Percentiles rank a stretch among this genome's conserved stretches.
Conservation (phyloP, 306 rosid species). For the Cucurbita argyrosperma region DNA sequence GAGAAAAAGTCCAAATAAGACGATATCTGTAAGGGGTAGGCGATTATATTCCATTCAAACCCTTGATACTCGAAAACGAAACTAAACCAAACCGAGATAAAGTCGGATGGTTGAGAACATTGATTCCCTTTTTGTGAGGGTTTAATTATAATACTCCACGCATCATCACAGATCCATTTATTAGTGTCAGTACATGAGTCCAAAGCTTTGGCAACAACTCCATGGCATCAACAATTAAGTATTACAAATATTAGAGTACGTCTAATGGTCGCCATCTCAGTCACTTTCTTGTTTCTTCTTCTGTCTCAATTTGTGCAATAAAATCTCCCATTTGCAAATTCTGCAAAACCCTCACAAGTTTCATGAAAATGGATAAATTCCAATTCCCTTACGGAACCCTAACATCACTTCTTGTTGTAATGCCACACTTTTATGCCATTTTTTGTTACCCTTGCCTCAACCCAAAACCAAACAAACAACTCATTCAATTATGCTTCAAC, state of each 20-base stretch:
- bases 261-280: constrained; percentile 33
- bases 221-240: constrained; percentile 46
- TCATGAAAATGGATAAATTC: not conserved
- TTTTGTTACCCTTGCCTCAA: no score
- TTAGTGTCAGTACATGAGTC: constrained; percentile 37
- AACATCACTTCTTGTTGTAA: not conserved
- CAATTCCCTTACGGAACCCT: constrained; percentile 22
- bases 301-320: constrained; percentile 16
- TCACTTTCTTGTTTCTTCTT: constrained; percentile 36
- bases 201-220: constrained; percentile 77
- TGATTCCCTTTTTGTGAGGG: constrained; percentile 74
- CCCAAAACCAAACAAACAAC: not conserved
- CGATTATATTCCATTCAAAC: no score
- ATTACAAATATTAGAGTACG: constrained; percentile 17
- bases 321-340: constrained; percentile 1
- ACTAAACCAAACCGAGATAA: constrained; percentile 16
- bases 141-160: constrained; percentile 32
- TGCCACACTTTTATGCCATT: no score
- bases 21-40: no score
- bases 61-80: no score
- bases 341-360: constrained; percentile 4
- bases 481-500: not conserved
- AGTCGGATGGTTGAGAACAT: constrained; percentile 88
- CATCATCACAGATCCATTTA: constrained; percentile 25
- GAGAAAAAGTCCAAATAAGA: no score